phyloP scores from a whole-genome alignment of 108 stramenopile genomes.

The Skeletonema grethae region DNA sequence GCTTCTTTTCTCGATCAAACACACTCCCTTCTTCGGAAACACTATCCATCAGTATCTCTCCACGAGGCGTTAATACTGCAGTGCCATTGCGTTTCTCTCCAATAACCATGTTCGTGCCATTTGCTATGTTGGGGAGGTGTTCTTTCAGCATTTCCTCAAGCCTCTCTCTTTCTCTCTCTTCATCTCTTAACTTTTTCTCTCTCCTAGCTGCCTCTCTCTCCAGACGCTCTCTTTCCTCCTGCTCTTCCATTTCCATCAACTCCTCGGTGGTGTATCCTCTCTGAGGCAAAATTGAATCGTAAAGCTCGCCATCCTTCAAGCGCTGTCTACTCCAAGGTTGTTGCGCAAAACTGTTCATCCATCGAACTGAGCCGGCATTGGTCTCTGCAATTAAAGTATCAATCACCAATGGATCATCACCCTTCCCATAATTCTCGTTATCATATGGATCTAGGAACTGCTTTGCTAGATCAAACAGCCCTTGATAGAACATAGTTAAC shows the following conservation, averaged over 20 bases:
- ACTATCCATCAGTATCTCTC: slow-evolving; percentile 26
- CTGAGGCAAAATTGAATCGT: slow-evolving; percentile 67
- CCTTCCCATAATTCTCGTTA: slow-evolving; percentile 90
- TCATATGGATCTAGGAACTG: slow-evolving; percentile 93
- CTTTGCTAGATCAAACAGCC: slow-evolving; percentile 91
- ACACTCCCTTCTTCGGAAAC: slow-evolving; percentile 9
- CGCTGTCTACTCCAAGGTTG: slow-evolving; percentile 64
- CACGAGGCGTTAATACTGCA: slow-evolving; percentile 29
- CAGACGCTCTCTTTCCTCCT: slow-evolving; percentile 56
- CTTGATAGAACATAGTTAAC: slow-evolving; percentile 85
- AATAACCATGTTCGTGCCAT: slow-evolving; percentile 23
- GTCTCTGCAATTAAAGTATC: slow-evolving; percentile 91
- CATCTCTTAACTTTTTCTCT: slow-evolving; percentile 57
- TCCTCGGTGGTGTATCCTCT: slow-evolving; percentile 79
- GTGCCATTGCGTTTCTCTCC: slow-evolving; percentile 28
- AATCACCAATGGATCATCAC: slow-evolving; percentile 87
- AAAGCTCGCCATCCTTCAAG: slow-evolving; percentile 66
- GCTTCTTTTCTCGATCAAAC: slow-evolving; percentile 18
- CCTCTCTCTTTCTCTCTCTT: slow-evolving; percentile 26
- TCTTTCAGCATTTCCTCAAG: slow-evolving; percentile 23
- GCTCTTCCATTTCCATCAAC: slow-evolving; percentile 65
- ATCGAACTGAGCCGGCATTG: slow-evolving; percentile 81
- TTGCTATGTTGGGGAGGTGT: slow-evolving; percentile 25
- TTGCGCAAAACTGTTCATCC: slow-evolving; percentile 82
- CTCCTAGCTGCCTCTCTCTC: slow-evolving; percentile 46